phyloP scores from a whole-genome alignment of 2,329 filamentous ascomycete genomes.

The Microdochium trichocladiopsis region DNA sequence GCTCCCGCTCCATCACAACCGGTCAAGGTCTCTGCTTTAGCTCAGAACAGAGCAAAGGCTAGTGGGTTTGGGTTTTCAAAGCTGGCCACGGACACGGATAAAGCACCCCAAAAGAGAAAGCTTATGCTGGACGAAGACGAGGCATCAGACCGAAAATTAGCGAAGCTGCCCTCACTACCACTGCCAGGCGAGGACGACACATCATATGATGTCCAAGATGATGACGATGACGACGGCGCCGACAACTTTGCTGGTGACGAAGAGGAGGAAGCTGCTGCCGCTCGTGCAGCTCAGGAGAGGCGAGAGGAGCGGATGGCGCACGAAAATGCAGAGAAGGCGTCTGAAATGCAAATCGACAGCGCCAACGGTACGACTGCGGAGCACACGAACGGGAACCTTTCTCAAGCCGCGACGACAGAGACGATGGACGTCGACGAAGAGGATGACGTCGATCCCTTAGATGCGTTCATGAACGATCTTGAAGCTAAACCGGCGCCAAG shows the following conservation, averaged over 20 bases:
- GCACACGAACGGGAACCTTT: slow-evolving; percentile 14
- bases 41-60: slow-evolving; percentile 66
- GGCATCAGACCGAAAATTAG: slow-evolving; percentile 77
- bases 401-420: slow-evolving; percentile 21
- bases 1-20: slow-evolving; percentile 19
- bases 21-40: slow-evolving; percentile 42
- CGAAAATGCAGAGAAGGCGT: slow-evolving; percentile 40
- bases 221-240: slow-evolving; percentile 65
- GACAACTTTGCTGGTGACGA: slow-evolving; percentile 76
- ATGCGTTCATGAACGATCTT: slow-evolving; percentile 88
- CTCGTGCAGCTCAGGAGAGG: slow-evolving; percentile 77
- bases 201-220: slow-evolving; percentile 52
- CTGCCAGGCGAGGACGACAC: slow-evolving; percentile 55
- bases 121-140: slow-evolving; percentile 87
- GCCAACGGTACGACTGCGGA: slow-evolving; percentile 11
- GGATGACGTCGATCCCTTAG: slow-evolving; percentile 78
- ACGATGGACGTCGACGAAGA: slow-evolving; percentile 58
- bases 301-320: slow-evolving; percentile 62
- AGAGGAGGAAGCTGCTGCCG: slow-evolving; percentile 80
- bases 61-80: slow-evolving; percentile 81
- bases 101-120: slow-evolving; percentile 62
- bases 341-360: slow-evolving; percentile 31
- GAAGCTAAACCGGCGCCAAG: slow-evolving; percentile 34
- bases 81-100: slow-evolving; percentile 56
- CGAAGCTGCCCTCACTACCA: slow-evolving; percentile 76